Evolutionary conservation across 2,329 filamentous ascomycete genomes (phyloP).

Genomic region (Talaromyces sp.): DNA sequence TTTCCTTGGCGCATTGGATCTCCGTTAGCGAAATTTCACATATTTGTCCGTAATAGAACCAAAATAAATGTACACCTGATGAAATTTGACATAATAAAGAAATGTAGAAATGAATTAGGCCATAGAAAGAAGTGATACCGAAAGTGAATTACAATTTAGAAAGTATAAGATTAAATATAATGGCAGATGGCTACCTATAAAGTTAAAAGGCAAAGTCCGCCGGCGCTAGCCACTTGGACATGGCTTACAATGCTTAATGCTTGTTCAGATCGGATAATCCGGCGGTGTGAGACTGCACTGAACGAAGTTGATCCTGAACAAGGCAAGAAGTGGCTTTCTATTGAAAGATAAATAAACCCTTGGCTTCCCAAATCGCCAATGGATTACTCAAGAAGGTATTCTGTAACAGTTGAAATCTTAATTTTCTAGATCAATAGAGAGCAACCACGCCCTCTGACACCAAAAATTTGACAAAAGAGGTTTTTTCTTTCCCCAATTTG

Average conservation of each 20-base stretch:
- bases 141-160: background rate
- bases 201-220: no score
- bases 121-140: background rate
- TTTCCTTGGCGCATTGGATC: background rate
- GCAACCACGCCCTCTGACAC: background rate
- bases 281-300: background rate
- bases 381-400: background rate
- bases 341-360: background rate
- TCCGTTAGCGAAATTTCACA: background rate
- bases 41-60: background rate
- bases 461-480: background rate
- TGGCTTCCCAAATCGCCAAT: background rate
- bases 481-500: background rate
- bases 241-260: background rate
- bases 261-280: background rate
- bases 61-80: background rate
- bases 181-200: background rate
- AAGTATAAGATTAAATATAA: background rate
- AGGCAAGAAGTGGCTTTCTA: background rate
- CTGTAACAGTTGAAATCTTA: background rate
- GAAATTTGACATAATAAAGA: background rate
- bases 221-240: background rate
- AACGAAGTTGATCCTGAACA: background rate
- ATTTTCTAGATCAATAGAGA: background rate
- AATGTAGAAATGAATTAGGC: background rate